Evolutionary conservation across 768 basidiomycete species (phyloP).

Genomic region (Mycena epipterygia): DNA sequence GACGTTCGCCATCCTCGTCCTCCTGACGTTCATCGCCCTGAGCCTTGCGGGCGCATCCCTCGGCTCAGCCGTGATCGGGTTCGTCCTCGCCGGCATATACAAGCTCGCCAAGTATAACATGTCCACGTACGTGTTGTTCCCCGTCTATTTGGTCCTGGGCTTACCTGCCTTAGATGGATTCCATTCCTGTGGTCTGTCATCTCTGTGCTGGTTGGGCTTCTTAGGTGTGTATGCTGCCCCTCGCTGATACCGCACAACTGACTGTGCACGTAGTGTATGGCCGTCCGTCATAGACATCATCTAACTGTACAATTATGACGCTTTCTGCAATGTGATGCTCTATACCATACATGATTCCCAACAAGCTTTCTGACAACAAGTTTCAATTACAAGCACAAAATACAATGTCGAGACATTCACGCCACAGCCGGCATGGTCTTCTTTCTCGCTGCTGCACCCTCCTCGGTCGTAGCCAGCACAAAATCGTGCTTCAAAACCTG

Average conservation of each 20-base stretch:
- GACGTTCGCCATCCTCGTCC: slow-evolving; percentile 61
- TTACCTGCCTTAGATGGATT: slow-evolving; percentile 36
- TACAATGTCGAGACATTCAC: not conserved
- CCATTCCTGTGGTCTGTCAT: slow-evolving; percentile 40
- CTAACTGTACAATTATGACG: slow-evolving; percentile 18
- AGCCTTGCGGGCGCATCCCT: slow-evolving; percentile 62
- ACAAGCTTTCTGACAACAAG: no score
- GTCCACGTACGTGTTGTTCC: slow-evolving; percentile 58
- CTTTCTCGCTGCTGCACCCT: slow-evolving; percentile 52
- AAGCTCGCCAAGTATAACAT: slow-evolving; percentile 61
- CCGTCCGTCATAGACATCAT: slow-evolving; percentile 36
- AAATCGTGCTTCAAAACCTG: slow-evolving; percentile 57
- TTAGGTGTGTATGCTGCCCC: slow-evolving; percentile 22
- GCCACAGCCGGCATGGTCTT: slow-evolving; percentile 3
- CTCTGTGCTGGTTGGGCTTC: slow-evolving; percentile 34
- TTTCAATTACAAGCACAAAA: not conserved
- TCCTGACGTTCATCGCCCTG: slow-evolving; percentile 56
- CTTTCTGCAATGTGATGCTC: no score
- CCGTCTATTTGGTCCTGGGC: not conserved
- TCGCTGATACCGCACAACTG: not conserved
- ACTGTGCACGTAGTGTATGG: slow-evolving; percentile 23
- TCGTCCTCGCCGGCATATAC: slow-evolving; percentile 60
- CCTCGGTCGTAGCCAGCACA: slow-evolving; percentile 56
- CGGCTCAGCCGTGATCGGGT: slow-evolving; percentile 62
- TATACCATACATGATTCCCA: no score